These are phyloP conservation scores for Tolypocladium tropicale DNA, from an alignment of 2,329 filamentous ascomycete species.

Conservation along the genomic window DNA sequence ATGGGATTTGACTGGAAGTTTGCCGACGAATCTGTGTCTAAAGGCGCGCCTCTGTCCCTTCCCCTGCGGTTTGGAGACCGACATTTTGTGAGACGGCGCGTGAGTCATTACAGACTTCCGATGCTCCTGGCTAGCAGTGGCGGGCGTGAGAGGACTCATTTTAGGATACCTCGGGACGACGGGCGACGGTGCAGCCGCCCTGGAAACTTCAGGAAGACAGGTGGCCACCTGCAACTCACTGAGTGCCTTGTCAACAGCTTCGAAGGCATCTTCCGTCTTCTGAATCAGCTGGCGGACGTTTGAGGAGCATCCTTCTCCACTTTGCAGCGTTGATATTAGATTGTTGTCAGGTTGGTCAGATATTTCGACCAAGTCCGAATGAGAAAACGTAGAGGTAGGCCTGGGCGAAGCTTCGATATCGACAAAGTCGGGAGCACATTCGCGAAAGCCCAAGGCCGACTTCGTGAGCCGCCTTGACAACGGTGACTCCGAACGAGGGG, in stretches of 20 bases:
- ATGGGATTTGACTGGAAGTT: conserved; percentile 13
- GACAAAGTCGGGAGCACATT: not conserved
- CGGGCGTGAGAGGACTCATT: not conserved
- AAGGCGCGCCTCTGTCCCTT: not conserved
- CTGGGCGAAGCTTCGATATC: not conserved
- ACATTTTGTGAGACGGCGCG: not conserved
- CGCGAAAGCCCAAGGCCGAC: not conserved
- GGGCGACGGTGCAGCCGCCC: conserved; percentile 9
- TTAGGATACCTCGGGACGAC: not conserved
- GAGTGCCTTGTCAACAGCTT: conserved; percentile 30
- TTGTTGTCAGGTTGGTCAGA: not conserved
- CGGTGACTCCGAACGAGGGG: not conserved
- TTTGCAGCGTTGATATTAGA: not conserved
- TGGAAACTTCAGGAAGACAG: conserved; percentile 8
- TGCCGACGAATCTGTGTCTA: not conserved
- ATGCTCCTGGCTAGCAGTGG: not conserved
- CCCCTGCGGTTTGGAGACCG: not conserved
- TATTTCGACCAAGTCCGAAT: not conserved
- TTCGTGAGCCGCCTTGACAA: not conserved
- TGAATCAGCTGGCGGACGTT: conserved; percentile 34
- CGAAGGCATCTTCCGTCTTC: conserved; percentile 41
- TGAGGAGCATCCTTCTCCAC: conserved; percentile 17
- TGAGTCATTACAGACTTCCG: not conserved
- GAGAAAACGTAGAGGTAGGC: not conserved
- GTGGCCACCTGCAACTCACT: conserved; percentile 22